These are phyloP conservation scores for Wickerhamiella hasegawae DNA, from an alignment of 805 yeast species.

Conservation along the genomic window DNA sequence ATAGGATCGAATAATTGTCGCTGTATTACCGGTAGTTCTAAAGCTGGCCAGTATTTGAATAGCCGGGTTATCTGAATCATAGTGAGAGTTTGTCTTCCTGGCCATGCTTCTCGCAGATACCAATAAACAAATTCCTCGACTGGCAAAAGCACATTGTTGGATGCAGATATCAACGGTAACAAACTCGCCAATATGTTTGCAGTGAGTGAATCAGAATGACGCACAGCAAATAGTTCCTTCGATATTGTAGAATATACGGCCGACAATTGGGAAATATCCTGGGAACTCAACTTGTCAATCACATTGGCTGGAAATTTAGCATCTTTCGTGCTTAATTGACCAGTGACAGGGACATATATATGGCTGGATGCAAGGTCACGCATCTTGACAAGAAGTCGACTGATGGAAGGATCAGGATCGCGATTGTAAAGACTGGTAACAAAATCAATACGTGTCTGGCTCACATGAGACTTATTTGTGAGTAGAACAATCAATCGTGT, in stretches of 20 bases:
- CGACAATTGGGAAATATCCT: not conserved
- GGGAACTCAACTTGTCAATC: not conserved
- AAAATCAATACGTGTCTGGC: slow-evolving; percentile 1
- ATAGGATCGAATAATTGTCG: not conserved
- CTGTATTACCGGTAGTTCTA: not conserved
- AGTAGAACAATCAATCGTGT: not conserved
- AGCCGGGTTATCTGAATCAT: not conserved
- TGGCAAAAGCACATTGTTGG: slow-evolving; percentile 1
- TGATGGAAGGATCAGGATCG: not conserved
- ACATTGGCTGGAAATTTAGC: slow-evolving; percentile 1
- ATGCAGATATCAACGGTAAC: not conserved
- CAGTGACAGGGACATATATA: slow-evolving; percentile 5
- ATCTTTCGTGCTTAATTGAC: not conserved
- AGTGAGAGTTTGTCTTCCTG: not conserved
- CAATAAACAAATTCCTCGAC: slow-evolving; percentile 5
- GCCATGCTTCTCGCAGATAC: not conserved
- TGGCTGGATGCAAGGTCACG: not conserved
- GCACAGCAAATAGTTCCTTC: not conserved
- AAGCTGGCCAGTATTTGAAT: slow-evolving; percentile 4
- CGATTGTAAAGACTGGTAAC: not conserved
- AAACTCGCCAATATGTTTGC: slow-evolving; percentile 3
- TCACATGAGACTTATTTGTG: slow-evolving; percentile 1
- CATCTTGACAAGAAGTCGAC: slow-evolving; percentile 1
- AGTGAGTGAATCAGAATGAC: not conserved
- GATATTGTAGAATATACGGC: not conserved